These are phyloP conservation scores for Nicotiana otophora DNA, from an alignment of 257 asterid species.

Conservation along the genomic window DNA sequence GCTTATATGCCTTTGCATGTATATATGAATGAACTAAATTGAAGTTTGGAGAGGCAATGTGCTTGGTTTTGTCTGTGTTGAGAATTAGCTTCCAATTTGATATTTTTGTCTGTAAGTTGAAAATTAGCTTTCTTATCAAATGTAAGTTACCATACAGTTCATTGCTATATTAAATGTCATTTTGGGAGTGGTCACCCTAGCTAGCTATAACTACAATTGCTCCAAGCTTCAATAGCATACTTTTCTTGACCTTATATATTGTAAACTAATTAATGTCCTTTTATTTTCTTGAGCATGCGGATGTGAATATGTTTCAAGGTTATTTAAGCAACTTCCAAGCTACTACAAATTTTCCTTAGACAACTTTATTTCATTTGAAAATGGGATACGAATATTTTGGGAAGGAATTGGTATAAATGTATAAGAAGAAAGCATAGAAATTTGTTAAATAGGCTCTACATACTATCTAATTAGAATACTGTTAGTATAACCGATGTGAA, in stretches of 20 bases:
- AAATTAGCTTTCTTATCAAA: background rate
- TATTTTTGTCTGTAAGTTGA: background rate
- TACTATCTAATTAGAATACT: too few species aligned
- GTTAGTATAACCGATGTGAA: too few species aligned
- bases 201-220: conserved; percentile 2
- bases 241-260: conserved; percentile 17
- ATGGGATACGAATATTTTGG: too few species aligned
- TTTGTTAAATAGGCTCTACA: too few species aligned
- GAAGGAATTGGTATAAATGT: too few species aligned
- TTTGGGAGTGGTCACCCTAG: conserved; percentile 28
- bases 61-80: background rate
- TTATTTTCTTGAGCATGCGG: too few species aligned
- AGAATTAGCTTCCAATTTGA: background rate
- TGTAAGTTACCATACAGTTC: background rate
- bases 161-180: conserved; percentile 14
- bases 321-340: too few species aligned
- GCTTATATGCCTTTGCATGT: background rate
- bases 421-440: too few species aligned
- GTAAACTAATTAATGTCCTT: too few species aligned
- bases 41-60: conserved; percentile 1
- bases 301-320: too few species aligned
- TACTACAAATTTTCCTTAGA: too few species aligned
- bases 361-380: too few species aligned
- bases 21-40: background rate
- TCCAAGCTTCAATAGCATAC: conserved; percentile 21